Base-by-base conservation (phyloP, 116 monocot genomes). In the Zostera marina region DNA sequence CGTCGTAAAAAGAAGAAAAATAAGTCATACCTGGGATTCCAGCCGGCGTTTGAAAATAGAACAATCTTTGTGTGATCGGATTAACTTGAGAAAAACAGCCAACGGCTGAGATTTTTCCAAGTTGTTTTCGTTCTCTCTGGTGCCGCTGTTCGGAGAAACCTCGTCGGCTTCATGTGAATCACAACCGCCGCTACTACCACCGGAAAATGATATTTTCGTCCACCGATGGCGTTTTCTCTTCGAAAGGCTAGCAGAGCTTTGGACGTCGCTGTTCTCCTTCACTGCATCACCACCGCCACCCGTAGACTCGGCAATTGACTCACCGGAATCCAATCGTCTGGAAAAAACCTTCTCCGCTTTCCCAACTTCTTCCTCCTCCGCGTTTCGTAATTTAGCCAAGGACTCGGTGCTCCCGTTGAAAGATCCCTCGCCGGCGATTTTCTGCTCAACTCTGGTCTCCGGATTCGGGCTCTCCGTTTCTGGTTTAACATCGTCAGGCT, bases 21-120 rank as follows among this genome's bases (percentile, higher is more conserved):
- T 32, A 32, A 32, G 5, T 32, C 41, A 63, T 68, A 77, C 76
- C 76, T 77, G 76, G 52, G 44, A 48, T 20, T 79, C 75, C 47
- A 84, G 84, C 63, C 84, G 81, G 56, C 81, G 77, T 62, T 77
- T 72, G 75, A 94, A 88, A 24, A 88, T 53, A 44, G 79, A 58
- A 1, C 74, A 88, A 49, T 70, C 55, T 53, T 81, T 65, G 62
- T 67, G 68, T 38, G 84, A 76, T 47, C 73, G 74, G 62, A 93
- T 47, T 1, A 69, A 69, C 61, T 79, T 77, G 54, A 88, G 74
- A 59, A 84, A 65, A 9, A 60, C 15, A 4, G 69, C 44, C 81
- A 88, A 77, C 68, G 93, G 81, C 70, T 61, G 72, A 11, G 80
- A 77, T 77, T 71, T 67, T 11, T 32, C 0, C 4, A 32, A 5